Conservation (phyloP, 305 asterid species). For the Euphrasia arctica region DNA sequence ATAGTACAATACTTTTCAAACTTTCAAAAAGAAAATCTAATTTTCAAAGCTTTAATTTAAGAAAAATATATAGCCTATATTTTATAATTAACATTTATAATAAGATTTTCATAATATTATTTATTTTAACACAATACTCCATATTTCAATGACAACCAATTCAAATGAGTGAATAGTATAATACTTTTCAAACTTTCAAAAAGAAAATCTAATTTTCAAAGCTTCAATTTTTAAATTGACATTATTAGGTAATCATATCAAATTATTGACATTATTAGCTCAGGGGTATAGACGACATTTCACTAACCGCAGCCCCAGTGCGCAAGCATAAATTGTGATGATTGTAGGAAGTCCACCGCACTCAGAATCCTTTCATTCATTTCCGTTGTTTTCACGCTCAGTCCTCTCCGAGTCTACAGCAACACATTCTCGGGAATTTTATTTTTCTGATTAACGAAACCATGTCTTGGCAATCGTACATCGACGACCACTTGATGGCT, state of each 20-base stretch:
- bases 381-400: conserved; percentile 32
- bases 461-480: conserved; percentile 63
- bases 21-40: no score
- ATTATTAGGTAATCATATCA: neutral
- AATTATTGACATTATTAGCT: conserved; percentile 1
- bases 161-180: no score
- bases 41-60: no score
- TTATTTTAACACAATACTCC: no score
- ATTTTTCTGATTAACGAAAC: conserved; percentile 19
- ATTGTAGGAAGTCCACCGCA: conserved; percentile 32
- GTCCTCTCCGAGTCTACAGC: conserved; percentile 21
- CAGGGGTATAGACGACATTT: conserved; percentile 29
- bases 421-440: neutral
- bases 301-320: neutral
- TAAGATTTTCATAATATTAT: no score
- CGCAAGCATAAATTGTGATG: conserved; percentile 36
- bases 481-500: conserved; percentile 56
- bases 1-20: no score
- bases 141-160: no score
- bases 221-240: neutral
- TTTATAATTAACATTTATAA: no score
- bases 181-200: no score
- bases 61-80: no score
- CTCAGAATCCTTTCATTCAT: conserved; percentile 28
- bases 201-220: no score